Evolutionary conservation across 139 green algal species (phyloP).

Genomic region (Chlamydomonas sp.): DNA sequence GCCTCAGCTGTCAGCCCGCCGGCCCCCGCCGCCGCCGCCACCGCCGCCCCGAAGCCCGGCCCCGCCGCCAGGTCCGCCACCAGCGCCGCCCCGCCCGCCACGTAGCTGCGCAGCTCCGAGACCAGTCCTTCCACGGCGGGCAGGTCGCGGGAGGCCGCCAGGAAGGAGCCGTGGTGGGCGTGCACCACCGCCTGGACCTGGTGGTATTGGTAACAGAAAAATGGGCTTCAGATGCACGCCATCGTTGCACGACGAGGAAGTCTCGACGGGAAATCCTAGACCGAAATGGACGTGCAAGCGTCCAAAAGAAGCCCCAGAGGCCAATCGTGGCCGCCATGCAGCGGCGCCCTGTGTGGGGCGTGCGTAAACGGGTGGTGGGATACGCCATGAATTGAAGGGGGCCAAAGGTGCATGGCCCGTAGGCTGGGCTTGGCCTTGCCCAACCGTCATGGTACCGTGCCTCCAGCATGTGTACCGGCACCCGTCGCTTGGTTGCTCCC

Average conservation of each 20-base stretch:
- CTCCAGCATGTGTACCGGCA: background rate
- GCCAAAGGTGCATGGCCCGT: too few relatives aligned
- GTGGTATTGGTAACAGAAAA: background rate
- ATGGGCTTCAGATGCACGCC: background rate
- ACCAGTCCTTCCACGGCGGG: slow-evolving; percentile 28
- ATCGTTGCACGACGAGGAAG: too few relatives aligned
- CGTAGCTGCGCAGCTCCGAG: slow-evolving; percentile 55
- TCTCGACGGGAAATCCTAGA: background rate
- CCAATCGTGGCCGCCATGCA: too few relatives aligned
- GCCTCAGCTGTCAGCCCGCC: too few relatives aligned
- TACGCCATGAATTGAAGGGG: too few relatives aligned
- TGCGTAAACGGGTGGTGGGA: too few relatives aligned
- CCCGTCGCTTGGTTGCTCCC: background rate
- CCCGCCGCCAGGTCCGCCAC: slow-evolving; percentile 38
- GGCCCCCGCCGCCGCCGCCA: background rate
- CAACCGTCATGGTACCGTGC: background rate
- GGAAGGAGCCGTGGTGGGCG: slow-evolving; percentile 28
- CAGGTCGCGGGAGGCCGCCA: slow-evolving; percentile 13
- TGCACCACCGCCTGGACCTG: slow-evolving; percentile 38
- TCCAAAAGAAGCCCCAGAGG: background rate
- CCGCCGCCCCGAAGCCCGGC: background rate
- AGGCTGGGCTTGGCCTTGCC: too few relatives aligned
- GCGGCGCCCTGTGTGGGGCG: too few relatives aligned
- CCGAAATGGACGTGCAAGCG: background rate
- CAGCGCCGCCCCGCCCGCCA: slow-evolving; percentile 34